Conservation (phyloP, 163 green algal species). For the Volvox carteri region DNA sequence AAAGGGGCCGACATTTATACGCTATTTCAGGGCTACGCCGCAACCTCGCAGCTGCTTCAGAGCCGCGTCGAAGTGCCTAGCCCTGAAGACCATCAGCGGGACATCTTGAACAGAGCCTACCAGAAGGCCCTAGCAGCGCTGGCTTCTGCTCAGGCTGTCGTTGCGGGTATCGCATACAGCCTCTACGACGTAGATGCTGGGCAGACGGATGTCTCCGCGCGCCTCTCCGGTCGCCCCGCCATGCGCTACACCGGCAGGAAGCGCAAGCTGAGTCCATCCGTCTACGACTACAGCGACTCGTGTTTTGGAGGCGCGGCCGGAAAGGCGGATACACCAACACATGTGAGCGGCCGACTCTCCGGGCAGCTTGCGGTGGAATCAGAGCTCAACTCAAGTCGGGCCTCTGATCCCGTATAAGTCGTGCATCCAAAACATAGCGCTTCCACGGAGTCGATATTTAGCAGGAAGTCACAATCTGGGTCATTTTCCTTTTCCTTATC, state of each 20-base stretch:
- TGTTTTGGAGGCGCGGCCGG: neutral
- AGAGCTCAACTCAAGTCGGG: too few species aligned
- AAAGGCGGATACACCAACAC: constrained; percentile 41
- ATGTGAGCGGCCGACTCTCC: too few species aligned
- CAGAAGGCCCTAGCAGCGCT: neutral
- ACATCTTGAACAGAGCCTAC: neutral
- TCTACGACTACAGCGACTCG: constrained; percentile 44
- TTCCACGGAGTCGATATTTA: too few species aligned
- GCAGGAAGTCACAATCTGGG: too few species aligned
- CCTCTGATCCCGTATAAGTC: too few species aligned
- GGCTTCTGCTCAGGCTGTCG: neutral
- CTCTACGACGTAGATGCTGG: neutral
- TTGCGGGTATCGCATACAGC: neutral
- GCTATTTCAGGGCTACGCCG: neutral
- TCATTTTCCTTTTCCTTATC: too few species aligned
- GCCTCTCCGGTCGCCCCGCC: neutral
- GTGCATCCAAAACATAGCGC: too few species aligned
- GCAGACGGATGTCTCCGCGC: constrained; percentile 33
- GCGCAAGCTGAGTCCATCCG: constrained; percentile 40
- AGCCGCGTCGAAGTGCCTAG: too few species aligned
- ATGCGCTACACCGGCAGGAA: constrained; percentile 32
- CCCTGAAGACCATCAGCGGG: neutral
- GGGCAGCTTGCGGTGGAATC: too few species aligned
- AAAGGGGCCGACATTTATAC: too few species aligned
- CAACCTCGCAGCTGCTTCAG: neutral